phyloP scores from a whole-genome alignment of 768 basidiomycete genomes.

The Amanita rimosa region DNA sequence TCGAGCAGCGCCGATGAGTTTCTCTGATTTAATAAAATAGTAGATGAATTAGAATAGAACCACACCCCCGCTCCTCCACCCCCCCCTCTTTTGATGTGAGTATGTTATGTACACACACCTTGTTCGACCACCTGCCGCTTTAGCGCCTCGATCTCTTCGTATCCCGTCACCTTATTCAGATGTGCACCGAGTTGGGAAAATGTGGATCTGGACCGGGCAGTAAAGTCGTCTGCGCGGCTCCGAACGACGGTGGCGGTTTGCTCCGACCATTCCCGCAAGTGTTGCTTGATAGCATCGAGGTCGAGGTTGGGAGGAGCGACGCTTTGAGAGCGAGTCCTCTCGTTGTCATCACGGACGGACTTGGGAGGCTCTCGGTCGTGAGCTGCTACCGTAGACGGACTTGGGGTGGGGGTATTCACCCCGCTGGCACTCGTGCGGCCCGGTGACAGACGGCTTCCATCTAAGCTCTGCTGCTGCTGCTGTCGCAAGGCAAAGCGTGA shows the following conservation, averaged over 20 bases:
- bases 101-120: slow-evolving; percentile 45
- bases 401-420: too few species aligned
- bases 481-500: neutral
- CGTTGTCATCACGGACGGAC: neutral
- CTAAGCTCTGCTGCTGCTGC: neutral
- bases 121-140: slow-evolving; percentile 69
- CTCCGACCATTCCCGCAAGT: slow-evolving; percentile 40
- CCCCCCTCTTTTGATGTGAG: too few species aligned
- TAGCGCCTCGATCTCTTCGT: slow-evolving; percentile 77
- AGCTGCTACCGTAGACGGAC: too few species aligned
- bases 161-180: slow-evolving; percentile 85
- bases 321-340: neutral
- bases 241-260: slow-evolving; percentile 34
- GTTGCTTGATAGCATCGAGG: slow-evolving; percentile 26
- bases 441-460: neutral
- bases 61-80: too few species aligned
- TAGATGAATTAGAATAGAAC: slow-evolving; percentile 4
- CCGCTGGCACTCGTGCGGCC: neutral
- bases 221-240: slow-evolving; percentile 45
- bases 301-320: neutral
- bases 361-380: neutral
- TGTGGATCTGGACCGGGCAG: slow-evolving; percentile 40
- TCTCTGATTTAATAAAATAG: slow-evolving; percentile 45
- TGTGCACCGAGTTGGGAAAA: slow-evolving; percentile 69
- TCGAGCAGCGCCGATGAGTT: slow-evolving; percentile 55